These are phyloP conservation scores for Neostapfia colusana DNA, from an alignment of 176 grass and related monocot genomes.

Conservation along the genomic window DNA sequence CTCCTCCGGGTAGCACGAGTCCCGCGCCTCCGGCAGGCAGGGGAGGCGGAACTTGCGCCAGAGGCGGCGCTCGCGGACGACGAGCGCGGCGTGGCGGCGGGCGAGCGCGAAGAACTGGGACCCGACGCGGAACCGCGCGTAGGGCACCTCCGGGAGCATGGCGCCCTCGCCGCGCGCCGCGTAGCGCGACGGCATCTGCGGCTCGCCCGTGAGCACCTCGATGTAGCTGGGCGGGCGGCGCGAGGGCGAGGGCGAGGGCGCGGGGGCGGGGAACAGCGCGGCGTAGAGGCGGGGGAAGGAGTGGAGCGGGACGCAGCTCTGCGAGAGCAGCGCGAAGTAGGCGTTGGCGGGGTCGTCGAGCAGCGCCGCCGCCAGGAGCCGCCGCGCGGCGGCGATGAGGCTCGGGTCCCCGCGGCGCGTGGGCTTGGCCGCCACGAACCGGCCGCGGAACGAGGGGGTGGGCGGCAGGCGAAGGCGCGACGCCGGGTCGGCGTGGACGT, in stretches of 20 bases:
- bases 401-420: constrained; percentile 68
- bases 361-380: constrained; percentile 63
- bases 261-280: constrained; percentile 24
- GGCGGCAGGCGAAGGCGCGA: constrained; percentile 20
- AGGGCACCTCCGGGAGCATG: constrained; percentile 85
- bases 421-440: constrained; percentile 62
- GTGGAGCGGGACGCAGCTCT: constrained; percentile 74
- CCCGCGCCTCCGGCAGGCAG: constrained; percentile 44
- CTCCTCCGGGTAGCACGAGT: constrained; percentile 90
- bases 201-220: constrained; percentile 83
- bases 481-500: constrained; percentile 76
- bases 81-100: constrained; percentile 66
- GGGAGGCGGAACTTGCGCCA: constrained; percentile 79
- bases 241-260: fast-evolving
- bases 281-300: constrained; percentile 63
- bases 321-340: constrained; percentile 79
- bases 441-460: constrained; percentile 50
- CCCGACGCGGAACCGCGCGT: constrained; percentile 67
- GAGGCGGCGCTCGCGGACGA: constrained; percentile 69
- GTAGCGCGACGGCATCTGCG: constrained; percentile 56
- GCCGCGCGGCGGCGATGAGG: constrained; percentile 70
- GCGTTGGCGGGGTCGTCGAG: constrained; percentile 73
- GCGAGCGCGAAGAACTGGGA: constrained; percentile 93
- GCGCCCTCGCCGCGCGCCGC: constrained; percentile 56
- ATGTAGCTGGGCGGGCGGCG: constrained; percentile 58